Percentiles rank a stretch among this genome's conserved stretches.
These are phyloP conservation scores for Clavispora fructus DNA, from an alignment of 805 yeast species.

Conservation along the genomic window DNA sequence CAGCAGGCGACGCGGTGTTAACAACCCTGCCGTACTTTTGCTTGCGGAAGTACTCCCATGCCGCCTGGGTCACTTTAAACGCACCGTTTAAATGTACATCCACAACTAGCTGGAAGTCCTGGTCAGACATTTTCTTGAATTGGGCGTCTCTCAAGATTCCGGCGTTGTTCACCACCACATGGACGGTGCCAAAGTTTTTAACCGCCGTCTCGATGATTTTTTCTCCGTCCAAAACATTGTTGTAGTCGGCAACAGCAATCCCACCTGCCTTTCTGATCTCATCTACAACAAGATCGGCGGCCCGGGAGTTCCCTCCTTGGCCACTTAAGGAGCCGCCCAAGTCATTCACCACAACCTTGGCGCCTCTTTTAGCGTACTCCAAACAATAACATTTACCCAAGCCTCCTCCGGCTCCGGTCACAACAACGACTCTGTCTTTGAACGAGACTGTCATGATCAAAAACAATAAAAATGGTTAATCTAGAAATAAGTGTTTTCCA, in stretches of 20 bases:
- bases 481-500: not conserved
- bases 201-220: conserved; percentile 83
- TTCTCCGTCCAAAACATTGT: conserved; percentile 81
- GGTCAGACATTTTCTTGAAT: conserved; percentile 78
- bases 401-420: conserved; percentile 98
- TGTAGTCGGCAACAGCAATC: conserved; percentile 87
- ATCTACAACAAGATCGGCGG: conserved; percentile 85
- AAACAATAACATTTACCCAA: conserved; percentile 85
- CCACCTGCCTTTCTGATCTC: conserved; percentile 79
- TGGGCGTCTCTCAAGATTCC: conserved; percentile 88
- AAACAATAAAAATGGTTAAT: not conserved
- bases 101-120: conserved; percentile 72
- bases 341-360: conserved; percentile 92
- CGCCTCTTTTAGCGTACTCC: conserved; percentile 85
- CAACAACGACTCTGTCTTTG: conserved; percentile 82
- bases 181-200: conserved; percentile 81
- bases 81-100: conserved; percentile 91
- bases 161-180: conserved; percentile 86
- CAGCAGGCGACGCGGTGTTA: conserved; percentile 97
- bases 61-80: conserved; percentile 76
- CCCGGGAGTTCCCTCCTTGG: conserved; percentile 59
- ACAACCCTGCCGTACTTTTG: conserved; percentile 86
- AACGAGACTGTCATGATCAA: conserved; percentile 31
- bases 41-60: conserved; percentile 84
- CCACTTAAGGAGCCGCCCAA: conserved; percentile 82